phyloP scores from a whole-genome alignment of 1,284 basidiomycete species.

The Inonotus hispidus region DNA sequence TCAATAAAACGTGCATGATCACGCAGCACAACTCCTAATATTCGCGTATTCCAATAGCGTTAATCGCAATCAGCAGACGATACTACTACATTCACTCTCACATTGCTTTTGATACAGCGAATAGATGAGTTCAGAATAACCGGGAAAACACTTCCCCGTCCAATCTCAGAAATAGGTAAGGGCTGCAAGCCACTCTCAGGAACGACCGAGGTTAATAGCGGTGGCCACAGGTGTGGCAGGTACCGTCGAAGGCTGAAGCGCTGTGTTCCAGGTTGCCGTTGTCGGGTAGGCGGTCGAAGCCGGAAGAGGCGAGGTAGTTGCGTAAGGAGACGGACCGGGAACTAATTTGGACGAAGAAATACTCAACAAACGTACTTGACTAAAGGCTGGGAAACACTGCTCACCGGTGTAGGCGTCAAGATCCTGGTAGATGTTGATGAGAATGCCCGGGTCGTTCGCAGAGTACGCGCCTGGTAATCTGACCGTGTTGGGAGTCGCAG shows the following conservation, averaged over 20 bases:
- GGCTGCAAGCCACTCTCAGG: too few species aligned
- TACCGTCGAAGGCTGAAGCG: slow-evolving; percentile 32
- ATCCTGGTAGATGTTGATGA: slow-evolving; percentile 29
- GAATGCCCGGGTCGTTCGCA: slow-evolving; percentile 35
- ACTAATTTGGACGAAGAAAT: slow-evolving; percentile 26
- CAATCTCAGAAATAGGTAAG: too few species aligned
- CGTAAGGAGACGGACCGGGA: slow-evolving; percentile 40
- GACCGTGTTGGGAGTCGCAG: slow-evolving; percentile 38
- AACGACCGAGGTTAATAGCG: slow-evolving; percentile 5
- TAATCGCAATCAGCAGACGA: too few species aligned
- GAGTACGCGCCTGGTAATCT: slow-evolving; percentile 43
- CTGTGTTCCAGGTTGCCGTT: slow-evolving; percentile 36
- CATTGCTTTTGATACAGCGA: too few species aligned
- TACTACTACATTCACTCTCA: too few species aligned
- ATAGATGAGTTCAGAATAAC: too few species aligned
- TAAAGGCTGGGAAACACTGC: slow-evolving; percentile 16
- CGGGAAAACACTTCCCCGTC: too few species aligned
- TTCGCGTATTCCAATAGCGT: too few species aligned
- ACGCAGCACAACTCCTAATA: too few species aligned
- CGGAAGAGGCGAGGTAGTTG: slow-evolving; percentile 29
- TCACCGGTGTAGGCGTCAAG: slow-evolving; percentile 34
- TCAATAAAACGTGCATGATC: too few species aligned
- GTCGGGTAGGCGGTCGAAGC: slow-evolving; percentile 32
- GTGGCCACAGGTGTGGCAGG: slow-evolving; percentile 20
- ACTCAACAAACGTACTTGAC: not conserved